These are phyloP conservation scores for Pythium biforme DNA, from an alignment of 352 stramenopile species.

Conservation along the genomic window DNA sequence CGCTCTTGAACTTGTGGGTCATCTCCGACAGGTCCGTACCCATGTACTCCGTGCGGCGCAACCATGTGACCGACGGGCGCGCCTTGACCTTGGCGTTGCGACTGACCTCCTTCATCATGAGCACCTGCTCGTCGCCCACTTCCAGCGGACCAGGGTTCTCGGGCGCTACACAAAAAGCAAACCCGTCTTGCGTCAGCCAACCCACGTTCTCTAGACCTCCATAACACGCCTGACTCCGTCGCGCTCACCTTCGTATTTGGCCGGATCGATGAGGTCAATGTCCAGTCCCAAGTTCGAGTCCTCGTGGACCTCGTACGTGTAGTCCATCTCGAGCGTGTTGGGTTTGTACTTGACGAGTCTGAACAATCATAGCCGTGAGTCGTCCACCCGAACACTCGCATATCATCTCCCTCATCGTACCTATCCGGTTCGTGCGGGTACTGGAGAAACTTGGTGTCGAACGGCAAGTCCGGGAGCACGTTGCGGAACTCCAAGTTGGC, in stretches of 20 bases:
- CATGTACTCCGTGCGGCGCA: conserved; percentile 85
- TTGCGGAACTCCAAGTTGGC: conserved; percentile 83
- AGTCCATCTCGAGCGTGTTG: conserved; percentile 82
- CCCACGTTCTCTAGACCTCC: background rate
- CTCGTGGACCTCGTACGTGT: conserved; percentile 84
- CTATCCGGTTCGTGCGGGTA: conserved; percentile 78
- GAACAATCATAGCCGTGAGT: no score
- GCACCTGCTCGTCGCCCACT: conserved; percentile 66
- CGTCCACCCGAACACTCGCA: background rate
- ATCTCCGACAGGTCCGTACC: conserved; percentile 83
- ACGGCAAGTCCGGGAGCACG: conserved; percentile 73
- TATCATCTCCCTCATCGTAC: conserved; percentile 36
- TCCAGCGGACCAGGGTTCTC: conserved; percentile 49
- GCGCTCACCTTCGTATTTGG: conserved; percentile 67
- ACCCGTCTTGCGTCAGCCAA: no score
- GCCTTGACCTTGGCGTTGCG: conserved; percentile 59
- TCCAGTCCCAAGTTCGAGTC: conserved; percentile 73
- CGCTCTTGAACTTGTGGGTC: conserved; percentile 87
- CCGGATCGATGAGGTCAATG: conserved; percentile 84
- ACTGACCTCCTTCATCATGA: conserved; percentile 80
- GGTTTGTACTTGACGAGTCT: conserved; percentile 88
- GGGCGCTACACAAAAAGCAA: conserved; percentile 41
- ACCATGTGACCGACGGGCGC: conserved; percentile 72
- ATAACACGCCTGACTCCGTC: conserved; percentile 12
- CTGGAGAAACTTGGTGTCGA: conserved; percentile 86